phyloP scores from a whole-genome alignment of 345 rosid genomes.

The Psidium friedrichsthalianum region DNA sequence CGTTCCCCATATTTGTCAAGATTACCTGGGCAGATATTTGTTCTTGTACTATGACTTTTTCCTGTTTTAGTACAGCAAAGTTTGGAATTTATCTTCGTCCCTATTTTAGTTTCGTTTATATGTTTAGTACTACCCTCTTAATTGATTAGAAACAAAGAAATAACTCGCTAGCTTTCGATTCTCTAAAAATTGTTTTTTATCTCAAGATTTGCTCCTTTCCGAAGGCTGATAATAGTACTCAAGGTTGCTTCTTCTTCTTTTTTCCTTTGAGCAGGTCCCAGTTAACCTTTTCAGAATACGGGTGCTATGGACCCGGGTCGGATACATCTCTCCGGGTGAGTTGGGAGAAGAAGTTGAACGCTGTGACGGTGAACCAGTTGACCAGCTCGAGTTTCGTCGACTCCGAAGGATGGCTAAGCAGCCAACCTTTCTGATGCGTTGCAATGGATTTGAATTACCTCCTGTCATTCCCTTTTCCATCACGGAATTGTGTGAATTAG shows the following conservation, averaged over 20 bases:
- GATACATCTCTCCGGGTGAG: constrained; percentile 19
- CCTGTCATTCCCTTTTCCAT: background rate
- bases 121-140: background rate
- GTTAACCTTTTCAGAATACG: constrained; percentile 26
- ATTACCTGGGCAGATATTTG: background rate
- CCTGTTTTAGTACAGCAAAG: background rate
- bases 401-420: constrained; percentile 37
- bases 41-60: background rate
- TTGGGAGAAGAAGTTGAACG: constrained; percentile 30
- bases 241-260: background rate
- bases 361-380: background rate
- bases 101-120: background rate
- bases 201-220: background rate
- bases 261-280: constrained; percentile 6
- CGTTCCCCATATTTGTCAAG: background rate
- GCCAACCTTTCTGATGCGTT: background rate
- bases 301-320: constrained; percentile 32
- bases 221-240: background rate
- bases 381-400: constrained; percentile 28
- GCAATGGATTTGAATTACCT: background rate
- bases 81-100: background rate
- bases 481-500: background rate
- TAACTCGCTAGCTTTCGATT: background rate
- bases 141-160: background rate
- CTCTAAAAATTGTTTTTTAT: background rate